These are phyloP conservation scores for Auricularia sp. DNA, from an alignment of 768 basidiomycete genomes.

Conservation along the genomic window DNA sequence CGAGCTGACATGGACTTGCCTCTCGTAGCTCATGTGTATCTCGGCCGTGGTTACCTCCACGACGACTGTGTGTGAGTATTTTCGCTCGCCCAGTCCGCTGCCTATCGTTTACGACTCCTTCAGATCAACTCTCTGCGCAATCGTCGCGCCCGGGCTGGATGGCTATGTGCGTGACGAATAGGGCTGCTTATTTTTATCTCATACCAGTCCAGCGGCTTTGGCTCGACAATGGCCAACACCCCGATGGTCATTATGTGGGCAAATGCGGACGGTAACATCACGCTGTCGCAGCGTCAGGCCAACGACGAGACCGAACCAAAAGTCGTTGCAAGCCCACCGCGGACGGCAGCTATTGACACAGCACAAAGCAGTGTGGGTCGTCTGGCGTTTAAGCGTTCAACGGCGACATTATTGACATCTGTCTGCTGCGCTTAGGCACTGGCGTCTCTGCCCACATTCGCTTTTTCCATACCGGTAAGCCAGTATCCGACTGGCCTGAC, in stretches of 20 bases:
- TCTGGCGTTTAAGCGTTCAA: too few relatives aligned
- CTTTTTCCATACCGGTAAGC: constrained; percentile 42
- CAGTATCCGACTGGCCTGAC: constrained; percentile 2
- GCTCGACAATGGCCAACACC: constrained; percentile 16
- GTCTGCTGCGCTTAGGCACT: constrained; percentile 19
- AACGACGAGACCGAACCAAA: constrained; percentile 44
- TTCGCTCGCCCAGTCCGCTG: not conserved
- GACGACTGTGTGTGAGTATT: constrained; percentile 33
- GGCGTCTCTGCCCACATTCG: constrained; percentile 29
- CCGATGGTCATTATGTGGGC: constrained; percentile 72
- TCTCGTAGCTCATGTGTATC: constrained; percentile 37
- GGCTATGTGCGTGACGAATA: constrained; percentile 35
- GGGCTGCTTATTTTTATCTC: not conserved
- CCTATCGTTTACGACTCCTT: constrained; percentile 1
- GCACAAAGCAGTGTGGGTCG: too few relatives aligned
- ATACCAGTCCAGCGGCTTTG: not conserved
- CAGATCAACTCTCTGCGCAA: constrained; percentile 41
- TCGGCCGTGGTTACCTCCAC: constrained; percentile 36
- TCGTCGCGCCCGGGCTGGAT: constrained; percentile 42
- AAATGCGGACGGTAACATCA: constrained; percentile 49
- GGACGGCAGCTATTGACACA: constrained; percentile 34
- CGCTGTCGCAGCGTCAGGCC: constrained; percentile 57
- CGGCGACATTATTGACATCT: not conserved
- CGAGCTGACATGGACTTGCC: not conserved
- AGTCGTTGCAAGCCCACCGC: constrained; percentile 42